phyloP scores from a whole-genome alignment of 2,329 filamentous ascomycete genomes.

The Penicillium sumatraense region DNA sequence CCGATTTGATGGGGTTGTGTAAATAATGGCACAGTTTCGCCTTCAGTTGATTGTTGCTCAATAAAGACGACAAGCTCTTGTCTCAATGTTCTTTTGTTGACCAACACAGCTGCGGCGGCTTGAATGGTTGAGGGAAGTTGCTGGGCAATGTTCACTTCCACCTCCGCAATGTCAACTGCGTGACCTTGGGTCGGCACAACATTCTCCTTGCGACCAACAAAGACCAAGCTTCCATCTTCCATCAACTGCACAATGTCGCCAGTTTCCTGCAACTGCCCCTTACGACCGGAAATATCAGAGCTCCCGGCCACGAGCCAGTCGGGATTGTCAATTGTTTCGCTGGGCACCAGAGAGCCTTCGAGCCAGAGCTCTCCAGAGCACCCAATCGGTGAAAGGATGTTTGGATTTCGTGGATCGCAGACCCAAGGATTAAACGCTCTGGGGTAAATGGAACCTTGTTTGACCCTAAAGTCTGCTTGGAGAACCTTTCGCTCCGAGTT shows the following conservation, averaged over 20 bases:
- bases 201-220: conserved; percentile 41
- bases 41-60: conserved; percentile 32
- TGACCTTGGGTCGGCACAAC: conserved; percentile 42
- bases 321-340: conserved; percentile 27
- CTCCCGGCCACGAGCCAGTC: conserved; percentile 41
- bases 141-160: conserved; percentile 44
- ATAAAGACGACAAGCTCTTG: conserved; percentile 37
- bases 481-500: conserved; percentile 32
- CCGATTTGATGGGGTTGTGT: conserved; percentile 27
- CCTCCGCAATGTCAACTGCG: conserved; percentile 44
- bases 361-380: conserved; percentile 46
- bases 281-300: conserved; percentile 32
- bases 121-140: conserved; percentile 38
- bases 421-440: conserved; percentile 35
- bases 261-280: conserved; percentile 34
- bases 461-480: conserved; percentile 25
- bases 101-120: conserved; percentile 32
- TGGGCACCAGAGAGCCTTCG: conserved; percentile 42
- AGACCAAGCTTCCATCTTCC: conserved; percentile 34
- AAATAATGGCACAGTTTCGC: conserved; percentile 34
- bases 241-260: conserved; percentile 37
- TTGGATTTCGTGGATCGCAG: conserved; percentile 36
- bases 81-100: conserved; percentile 15
- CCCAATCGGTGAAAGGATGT: conserved; percentile 47
- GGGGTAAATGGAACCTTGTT: conserved; percentile 39